These are phyloP conservation scores for Arachnopeziza araneosa DNA, from an alignment of 2,329 filamentous ascomycete species.

Conservation along the genomic window DNA sequence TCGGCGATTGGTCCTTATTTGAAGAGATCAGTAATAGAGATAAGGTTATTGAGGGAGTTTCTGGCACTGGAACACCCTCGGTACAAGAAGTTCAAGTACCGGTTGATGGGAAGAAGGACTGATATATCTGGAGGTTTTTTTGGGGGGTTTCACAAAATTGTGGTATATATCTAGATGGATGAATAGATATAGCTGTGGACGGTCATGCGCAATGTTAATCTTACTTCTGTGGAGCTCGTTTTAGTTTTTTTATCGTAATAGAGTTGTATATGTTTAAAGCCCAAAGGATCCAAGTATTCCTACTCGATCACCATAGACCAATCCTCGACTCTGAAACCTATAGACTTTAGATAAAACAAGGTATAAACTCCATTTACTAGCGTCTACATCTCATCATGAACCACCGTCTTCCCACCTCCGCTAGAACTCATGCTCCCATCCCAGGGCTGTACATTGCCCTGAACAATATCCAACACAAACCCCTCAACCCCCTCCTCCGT, in stretches of 20 bases:
- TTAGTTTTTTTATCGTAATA: too few species aligned
- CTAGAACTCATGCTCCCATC: not conserved
- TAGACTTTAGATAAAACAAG: too few species aligned
- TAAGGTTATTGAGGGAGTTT: constrained; percentile 13
- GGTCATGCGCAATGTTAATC: not conserved
- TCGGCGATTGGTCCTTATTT: constrained; percentile 33
- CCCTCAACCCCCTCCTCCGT: constrained; percentile 34
- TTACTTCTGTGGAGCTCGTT: too few species aligned
- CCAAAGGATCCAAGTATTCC: too few species aligned
- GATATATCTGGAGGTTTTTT: not conserved
- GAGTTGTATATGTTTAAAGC: too few species aligned
- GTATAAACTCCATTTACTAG: not conserved
- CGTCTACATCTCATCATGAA: constrained; percentile 4
- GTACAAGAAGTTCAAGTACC: constrained; percentile 8
- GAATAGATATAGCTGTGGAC: not conserved
- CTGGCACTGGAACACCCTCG: constrained; percentile 12
- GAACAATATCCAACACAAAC: constrained; percentile 41
- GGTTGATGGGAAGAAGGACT: constrained; percentile 1
- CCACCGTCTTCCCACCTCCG: not conserved
- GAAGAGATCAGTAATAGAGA: constrained; percentile 21
- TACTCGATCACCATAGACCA: too few species aligned
- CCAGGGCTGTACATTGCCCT: constrained; percentile 21
- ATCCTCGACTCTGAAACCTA: too few species aligned
- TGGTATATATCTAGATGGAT: not conserved
- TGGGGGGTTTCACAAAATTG: not conserved